A percentile compares a stretch with the other conserved stretches of the same genome.
phyloP scores from a whole-genome alignment of 768 basidiomycete species.

The Austroboletus festivus region DNA sequence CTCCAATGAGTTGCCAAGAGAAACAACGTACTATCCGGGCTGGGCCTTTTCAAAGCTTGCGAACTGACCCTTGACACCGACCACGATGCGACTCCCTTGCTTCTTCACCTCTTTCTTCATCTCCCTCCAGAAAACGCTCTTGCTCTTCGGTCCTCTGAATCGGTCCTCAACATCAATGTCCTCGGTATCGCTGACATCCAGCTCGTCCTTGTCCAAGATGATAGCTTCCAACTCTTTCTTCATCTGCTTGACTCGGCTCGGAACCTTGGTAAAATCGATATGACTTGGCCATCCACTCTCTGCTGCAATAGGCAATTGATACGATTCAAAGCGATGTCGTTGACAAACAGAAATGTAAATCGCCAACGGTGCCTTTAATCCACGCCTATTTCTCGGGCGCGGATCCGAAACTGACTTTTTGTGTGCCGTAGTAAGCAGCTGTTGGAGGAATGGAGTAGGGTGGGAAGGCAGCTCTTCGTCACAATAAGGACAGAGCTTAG shows the following conservation, averaged over 20 bases:
- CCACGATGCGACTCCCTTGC: conserved; percentile 63
- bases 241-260: conserved; percentile 52
- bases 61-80: conserved; percentile 72
- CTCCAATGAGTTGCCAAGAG: neutral
- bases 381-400: conserved; percentile 66
- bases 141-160: conserved; percentile 30
- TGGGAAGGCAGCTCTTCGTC: conserved; percentile 62
- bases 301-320: conserved; percentile 69
- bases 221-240: conserved; percentile 44
- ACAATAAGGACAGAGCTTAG: conserved; percentile 76
- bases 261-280: conserved; percentile 62
- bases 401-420: conserved; percentile 58
- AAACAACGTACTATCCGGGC: conserved; percentile 78
- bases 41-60: conserved; percentile 77
- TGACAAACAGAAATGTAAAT: conserved; percentile 70
- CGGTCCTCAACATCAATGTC: conserved; percentile 7
- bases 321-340: conserved; percentile 73
- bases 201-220: conserved; percentile 45
- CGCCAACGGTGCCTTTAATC: conserved; percentile 49
- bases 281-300: conserved; percentile 71
- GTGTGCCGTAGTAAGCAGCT: conserved; percentile 49
- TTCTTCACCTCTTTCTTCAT: conserved; percentile 57
- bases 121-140: conserved; percentile 68
- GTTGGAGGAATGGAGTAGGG: conserved; percentile 57
- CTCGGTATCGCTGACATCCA: conserved; percentile 21